These are phyloP conservation scores for Ogataea hybrid DNA, from an alignment of 1,139 yeast species.

Conservation along the genomic window DNA sequence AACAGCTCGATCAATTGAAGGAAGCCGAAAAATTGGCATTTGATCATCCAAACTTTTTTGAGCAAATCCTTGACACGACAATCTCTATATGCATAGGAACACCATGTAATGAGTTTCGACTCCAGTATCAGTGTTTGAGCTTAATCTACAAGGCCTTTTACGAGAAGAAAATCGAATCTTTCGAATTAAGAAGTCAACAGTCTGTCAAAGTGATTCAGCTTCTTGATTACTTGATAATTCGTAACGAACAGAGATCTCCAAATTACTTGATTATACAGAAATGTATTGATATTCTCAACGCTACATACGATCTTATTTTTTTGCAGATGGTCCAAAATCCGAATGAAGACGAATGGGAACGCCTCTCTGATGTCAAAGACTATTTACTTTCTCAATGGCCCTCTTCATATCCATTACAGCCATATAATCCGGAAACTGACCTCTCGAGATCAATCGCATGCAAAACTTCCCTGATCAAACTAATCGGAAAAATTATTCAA, in stretches of 20 bases:
- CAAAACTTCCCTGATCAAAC: constrained; percentile 67
- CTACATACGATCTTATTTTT: constrained; percentile 27
- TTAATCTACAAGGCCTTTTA: constrained; percentile 27
- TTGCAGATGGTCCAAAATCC: constrained; percentile 22
- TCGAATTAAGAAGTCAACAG: constrained; percentile 19
- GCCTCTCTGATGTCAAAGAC: constrained; percentile 43
- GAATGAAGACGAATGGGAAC: constrained; percentile 27
- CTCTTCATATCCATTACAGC: constrained; percentile 43
- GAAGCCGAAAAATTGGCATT: constrained; percentile 30
- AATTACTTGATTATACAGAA: constrained; percentile 24
- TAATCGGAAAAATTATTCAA: constrained; percentile 67
- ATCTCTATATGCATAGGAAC: constrained; percentile 26
- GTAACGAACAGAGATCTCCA: constrained; percentile 16
- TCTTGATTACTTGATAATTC: constrained; percentile 22
- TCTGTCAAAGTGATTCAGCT: constrained; percentile 22
- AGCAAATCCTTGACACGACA: constrained; percentile 28
- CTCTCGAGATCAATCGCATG: constrained; percentile 49
- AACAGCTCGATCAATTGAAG: constrained; percentile 20
- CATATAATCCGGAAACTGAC: constrained; percentile 52
- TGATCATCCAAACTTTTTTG: constrained; percentile 26
- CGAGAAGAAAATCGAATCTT: constrained; percentile 19
- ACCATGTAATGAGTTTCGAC: constrained; percentile 16
- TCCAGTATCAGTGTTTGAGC: constrained; percentile 25
- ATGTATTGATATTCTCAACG: constrained; percentile 26
- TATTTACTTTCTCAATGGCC: constrained; percentile 38